phyloP scores from a whole-genome alignment of 2,329 filamentous ascomycete genomes.

The Pseudocercospora eumusae region DNA sequence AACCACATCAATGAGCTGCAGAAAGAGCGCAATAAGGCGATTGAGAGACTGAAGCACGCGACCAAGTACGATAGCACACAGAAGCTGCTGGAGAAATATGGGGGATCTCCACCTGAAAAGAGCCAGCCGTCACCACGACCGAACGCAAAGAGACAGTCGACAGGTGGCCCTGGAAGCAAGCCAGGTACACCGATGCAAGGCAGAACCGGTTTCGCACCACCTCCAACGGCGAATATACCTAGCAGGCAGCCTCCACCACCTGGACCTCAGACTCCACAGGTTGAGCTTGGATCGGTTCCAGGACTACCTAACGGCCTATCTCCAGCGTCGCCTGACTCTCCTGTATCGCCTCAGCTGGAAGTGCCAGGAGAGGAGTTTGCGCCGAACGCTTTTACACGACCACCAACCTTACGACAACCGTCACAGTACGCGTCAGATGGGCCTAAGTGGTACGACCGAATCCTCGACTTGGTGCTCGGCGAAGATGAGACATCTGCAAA shows the following conservation, averaged over 20 bases:
- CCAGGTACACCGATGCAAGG: conserved; percentile 44
- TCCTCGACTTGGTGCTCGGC: conserved; percentile 86
- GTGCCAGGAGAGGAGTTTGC: conserved; percentile 64
- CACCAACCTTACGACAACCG: conserved; percentile 22
- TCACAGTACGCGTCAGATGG: conserved; percentile 34
- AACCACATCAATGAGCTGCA: conserved; percentile 71
- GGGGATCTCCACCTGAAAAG: conserved; percentile 57
- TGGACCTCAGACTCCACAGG: conserved; percentile 15
- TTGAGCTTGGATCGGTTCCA: conserved; percentile 13
- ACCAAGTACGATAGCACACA: conserved; percentile 96
- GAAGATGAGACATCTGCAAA: conserved; percentile 92
- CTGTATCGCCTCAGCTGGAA: conserved; percentile 22
- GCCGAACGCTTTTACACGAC: conserved; percentile 64
- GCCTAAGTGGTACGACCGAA: conserved; percentile 85
- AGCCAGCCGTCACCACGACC: conserved; percentile 41
- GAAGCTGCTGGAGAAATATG: conserved; percentile 91
- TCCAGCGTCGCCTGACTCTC: conserved; percentile 51
- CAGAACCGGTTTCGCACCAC: conserved; percentile 61
- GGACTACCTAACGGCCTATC: conserved; percentile 15
- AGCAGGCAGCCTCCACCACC: conserved; percentile 35
- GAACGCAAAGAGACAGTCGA: conserved; percentile 36
- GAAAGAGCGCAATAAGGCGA: conserved; percentile 79
- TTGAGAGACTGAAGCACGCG: conserved; percentile 89
- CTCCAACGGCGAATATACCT: conserved; percentile 66
- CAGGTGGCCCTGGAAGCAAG: conserved; percentile 21